Percentiles rank a stretch among this genome's conserved stretches.
phyloP scores from a whole-genome alignment of 495 filamentous ascomycete genomes.

The Penicillium desertorum region DNA sequence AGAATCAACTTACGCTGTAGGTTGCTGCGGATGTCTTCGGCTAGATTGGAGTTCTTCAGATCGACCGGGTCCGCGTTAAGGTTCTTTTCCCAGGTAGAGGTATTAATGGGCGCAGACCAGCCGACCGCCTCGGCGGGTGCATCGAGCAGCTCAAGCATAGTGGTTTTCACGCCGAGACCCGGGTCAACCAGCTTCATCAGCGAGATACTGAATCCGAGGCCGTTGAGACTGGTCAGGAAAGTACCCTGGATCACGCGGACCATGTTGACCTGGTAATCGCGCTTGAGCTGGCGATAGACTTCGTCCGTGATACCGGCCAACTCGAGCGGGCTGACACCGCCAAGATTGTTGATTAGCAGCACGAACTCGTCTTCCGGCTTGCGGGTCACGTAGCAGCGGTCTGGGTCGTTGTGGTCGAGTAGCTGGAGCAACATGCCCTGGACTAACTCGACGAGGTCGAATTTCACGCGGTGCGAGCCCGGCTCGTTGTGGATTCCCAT shows the following conservation, averaged over 20 bases:
- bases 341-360: slow-evolving; percentile 88
- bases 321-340: slow-evolving; percentile 86
- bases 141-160: slow-evolving; percentile 86
- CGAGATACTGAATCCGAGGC: slow-evolving; percentile 86
- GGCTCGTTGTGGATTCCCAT: slow-evolving; percentile 99
- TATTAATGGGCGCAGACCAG: slow-evolving; percentile 71
- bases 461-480: slow-evolving; percentile 69
- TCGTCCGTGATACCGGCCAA: slow-evolving; percentile 87
- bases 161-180: slow-evolving; percentile 69
- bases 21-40: slow-evolving; percentile 62
- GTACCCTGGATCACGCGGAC: slow-evolving; percentile 60
- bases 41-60: slow-evolving; percentile 56
- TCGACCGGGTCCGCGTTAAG: slow-evolving; percentile 39
- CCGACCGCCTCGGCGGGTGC: slow-evolving; percentile 80
- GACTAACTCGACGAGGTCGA: slow-evolving; percentile 69
- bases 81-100: slow-evolving; percentile 53
- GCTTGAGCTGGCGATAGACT: slow-evolving; percentile 72
- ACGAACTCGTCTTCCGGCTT: slow-evolving; percentile 63
- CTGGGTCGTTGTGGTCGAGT: slow-evolving; percentile 73
- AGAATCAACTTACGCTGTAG: slow-evolving; percentile 57
- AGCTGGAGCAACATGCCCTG: slow-evolving; percentile 77
- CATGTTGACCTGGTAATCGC: slow-evolving; percentile 68
- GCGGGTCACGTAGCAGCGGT: slow-evolving; percentile 75
- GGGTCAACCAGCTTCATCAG: slow-evolving; percentile 80
- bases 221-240: slow-evolving; percentile 85